These are phyloP conservation scores for Zasmidium angulare DNA, from an alignment of 2,329 filamentous ascomycete genomes.

Conservation along the genomic window DNA sequence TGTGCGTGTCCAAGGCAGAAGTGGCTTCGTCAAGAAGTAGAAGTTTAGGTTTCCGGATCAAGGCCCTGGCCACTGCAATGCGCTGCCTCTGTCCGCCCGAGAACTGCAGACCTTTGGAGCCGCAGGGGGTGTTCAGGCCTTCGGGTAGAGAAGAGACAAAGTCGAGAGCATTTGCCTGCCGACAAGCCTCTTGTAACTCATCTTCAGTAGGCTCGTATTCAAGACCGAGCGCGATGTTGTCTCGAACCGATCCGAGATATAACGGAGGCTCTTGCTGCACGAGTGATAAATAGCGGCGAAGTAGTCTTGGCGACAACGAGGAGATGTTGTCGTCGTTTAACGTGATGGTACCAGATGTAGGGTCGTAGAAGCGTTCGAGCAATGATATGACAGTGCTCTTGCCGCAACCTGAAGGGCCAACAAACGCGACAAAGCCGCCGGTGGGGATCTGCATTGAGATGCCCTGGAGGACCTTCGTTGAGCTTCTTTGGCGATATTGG, in stretches of 20 bases:
- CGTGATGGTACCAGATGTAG: constrained; percentile 38
- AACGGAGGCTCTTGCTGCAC: constrained; percentile 74
- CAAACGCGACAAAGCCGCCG: constrained; percentile 42
- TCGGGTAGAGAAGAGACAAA: constrained; percentile 54
- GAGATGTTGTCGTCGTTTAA: constrained; percentile 60
- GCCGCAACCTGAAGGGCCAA: constrained; percentile 49
- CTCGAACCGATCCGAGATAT: constrained; percentile 66
- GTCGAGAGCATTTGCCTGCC: constrained; percentile 53
- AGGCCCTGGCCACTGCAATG: constrained; percentile 54
- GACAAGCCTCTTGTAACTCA: constrained; percentile 47
- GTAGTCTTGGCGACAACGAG: constrained; percentile 58
- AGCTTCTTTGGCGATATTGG: constrained; percentile 3
- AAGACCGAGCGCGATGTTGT: constrained; percentile 51
- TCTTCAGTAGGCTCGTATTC: constrained; percentile 39
- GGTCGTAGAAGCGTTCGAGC: constrained; percentile 49
- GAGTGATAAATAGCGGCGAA: constrained; percentile 64
- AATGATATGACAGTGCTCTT: constrained; percentile 49
- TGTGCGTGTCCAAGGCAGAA: constrained; percentile 62
- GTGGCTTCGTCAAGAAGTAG: constrained; percentile 62
- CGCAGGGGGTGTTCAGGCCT: constrained; percentile 50
- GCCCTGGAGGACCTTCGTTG: not conserved
- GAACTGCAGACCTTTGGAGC: constrained; percentile 49
- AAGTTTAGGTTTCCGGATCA: constrained; percentile 53
- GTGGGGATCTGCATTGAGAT: constrained; percentile 4
- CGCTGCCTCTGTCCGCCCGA: constrained; percentile 58